Base-by-base conservation (phyloP, 164 flowering plant species). In the Cinnamomum chago region DNA sequence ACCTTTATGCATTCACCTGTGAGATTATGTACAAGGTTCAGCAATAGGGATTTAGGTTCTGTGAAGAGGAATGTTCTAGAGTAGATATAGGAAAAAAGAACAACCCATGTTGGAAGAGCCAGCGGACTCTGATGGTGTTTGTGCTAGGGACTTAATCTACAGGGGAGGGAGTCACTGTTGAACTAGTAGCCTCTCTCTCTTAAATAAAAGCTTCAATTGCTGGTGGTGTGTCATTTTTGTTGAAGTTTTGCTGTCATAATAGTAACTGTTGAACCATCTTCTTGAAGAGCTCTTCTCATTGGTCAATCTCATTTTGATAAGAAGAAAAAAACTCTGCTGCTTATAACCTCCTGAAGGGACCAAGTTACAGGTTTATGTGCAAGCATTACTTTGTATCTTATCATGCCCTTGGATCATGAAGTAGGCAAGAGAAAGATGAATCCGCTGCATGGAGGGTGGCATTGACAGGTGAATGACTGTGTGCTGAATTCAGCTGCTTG, bases 11-110 rank as follows among this genome's bases (percentile, higher is more conserved):
- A 60, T 78, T 62, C 70, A 47, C 24, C 22, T 65, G 62, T 79
- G 50, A 64, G 20, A 68, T 71, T 74, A 66, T 77, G 77, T 78
- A 76, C 73, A 83, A 79, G 78, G 79, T 76, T 76, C 73, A 76
- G 81, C 75, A 67, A 75, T 76, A 74, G 74, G 55, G 14, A 20
- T 47, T 40, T 69, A 50, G 71, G n/a, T 40, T 70, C 62, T 47
- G 62, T 69, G 33, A 64, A 70, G 25, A 70, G 58, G 71, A 50
- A 69, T 35, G 9, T 52, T 22, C 70, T 70, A 68, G n/a, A 77
- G 33, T 72, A 70, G 72, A 50, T 70, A 47, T 28, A n/a, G 33
- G 20, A 50, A 70, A 51, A 24, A 24, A 51, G 62, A 60, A 70
- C 33, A 70, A 70, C 23, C 20, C 72, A 51, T 70, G 14, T 40